Evolutionary conservation across 1,284 basidiomycete genomes (phyloP), one percentile per base, ranked within the genome.

Genomic region (Papiliotrema nemorosa): DNA sequence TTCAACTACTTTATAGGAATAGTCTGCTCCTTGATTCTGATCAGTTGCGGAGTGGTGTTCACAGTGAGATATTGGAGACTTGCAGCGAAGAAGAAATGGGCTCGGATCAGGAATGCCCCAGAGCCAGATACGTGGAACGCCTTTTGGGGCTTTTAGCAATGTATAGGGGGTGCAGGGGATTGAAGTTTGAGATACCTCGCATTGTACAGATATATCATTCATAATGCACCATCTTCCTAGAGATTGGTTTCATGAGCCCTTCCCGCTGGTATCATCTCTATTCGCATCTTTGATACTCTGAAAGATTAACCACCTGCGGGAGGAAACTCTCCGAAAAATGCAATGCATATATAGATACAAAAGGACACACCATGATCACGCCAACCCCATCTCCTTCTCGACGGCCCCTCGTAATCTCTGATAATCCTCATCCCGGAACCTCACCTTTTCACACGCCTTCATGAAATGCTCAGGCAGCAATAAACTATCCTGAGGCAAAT

Each of bases 1-100:
- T 64, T 58, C 52, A 62, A 59, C 50, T 62, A 55, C 21, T 78
- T 76, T 51, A 66, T 58, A 6, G 55, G 59, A 21, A 63, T 77
- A 34, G 50, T 74, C 36, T 52, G 60, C 3, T 57, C 54, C 37
- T 55, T 74, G 20, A 50, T 67, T 33, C 9, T 74, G 10, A 47
- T 73, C 18, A 64, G 64, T n/a, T 66, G 59, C 31, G 52, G 58
- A 5, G 59, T 75, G 49, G 62, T 70, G 18, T 47, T 55, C 10
- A 55, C 76, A 33, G 64, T 77, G 20, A 53, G 69, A 41, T 72
- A 70, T 43, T 75, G 73, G 66, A 61, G 68, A 49, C 65, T 63
- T 56, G 44, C 53, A 38, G 70, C 69, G 9, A 62, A 67, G 33
- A 52, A 60, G 39, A 69, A 68, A 50, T 63, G 56, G 56, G 55